These are phyloP conservation scores for Tulasnella sp. DNA, from an alignment of 768 basidiomycete species.

Conservation along the genomic window DNA sequence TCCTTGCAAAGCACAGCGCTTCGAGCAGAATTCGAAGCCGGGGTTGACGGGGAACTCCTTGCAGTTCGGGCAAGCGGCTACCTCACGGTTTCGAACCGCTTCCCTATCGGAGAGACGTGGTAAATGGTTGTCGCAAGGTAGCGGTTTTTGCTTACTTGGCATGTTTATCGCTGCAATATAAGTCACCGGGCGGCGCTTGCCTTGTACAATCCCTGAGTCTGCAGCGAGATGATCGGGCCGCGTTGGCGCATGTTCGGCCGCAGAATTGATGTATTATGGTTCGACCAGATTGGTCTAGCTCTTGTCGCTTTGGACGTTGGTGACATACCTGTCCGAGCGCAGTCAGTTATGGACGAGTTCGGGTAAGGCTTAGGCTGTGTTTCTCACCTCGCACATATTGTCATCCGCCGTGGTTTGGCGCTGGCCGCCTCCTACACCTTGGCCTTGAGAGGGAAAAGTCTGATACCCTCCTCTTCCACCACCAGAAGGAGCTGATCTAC, in stretches of 20 bases:
- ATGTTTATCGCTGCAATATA: background rate
- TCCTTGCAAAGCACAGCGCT: background rate
- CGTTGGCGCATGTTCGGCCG: background rate
- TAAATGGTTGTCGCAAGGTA: no score
- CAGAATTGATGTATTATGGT: background rate
- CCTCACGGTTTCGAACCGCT: constrained; percentile 1
- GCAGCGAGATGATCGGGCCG: background rate
- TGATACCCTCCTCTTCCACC: no score
- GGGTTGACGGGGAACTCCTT: background rate
- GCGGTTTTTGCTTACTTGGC: constrained; percentile 9
- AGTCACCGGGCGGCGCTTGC: background rate
- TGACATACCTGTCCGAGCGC: background rate
- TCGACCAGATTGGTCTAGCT: background rate
- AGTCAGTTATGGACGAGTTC: background rate
- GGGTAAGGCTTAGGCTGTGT: background rate
- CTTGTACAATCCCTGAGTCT: background rate
- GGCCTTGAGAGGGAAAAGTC: no score
- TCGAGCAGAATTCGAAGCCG: background rate
- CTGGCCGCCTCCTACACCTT: no score
- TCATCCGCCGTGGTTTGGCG: background rate
- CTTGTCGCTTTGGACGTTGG: background rate
- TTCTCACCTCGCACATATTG: constrained; percentile 9
- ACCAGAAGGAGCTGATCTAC: no score
- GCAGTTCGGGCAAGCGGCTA: background rate
- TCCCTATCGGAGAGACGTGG: constrained; percentile 2